Base-by-base conservation (phyloP, 2,329 filamentous ascomycete species). In the Escovopsis weberi region DNA sequence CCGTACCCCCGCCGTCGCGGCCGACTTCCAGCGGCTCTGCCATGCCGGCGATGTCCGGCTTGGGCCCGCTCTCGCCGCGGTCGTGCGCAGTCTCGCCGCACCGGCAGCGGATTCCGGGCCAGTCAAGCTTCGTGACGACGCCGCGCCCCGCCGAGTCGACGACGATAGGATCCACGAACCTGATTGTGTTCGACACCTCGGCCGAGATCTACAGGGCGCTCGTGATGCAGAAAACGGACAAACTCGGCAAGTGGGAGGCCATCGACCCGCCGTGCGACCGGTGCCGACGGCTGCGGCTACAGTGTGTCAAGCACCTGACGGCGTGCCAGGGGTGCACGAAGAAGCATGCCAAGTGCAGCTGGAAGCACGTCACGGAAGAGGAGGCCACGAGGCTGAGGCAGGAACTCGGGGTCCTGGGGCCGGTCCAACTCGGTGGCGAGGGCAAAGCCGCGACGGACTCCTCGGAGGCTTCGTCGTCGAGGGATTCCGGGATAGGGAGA, bases 271-370 rank as follows among this genome's bases (percentile, higher is more conserved):
- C 85, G 0, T 94, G 86, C 55, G 87, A 94, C 57, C 72, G 85
- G 33, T 94, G 86, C 57, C 73, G 86, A 37, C 72, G 86, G 28
- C 67, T 93, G 12, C 79, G 83, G 49, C 84, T 87, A 64, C 77
- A 85, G 45, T 94, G 86, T 48, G 67, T 88, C 39, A 93, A 93
- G 61, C 84, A 94, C 48, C 67, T 91, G 34, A 93, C 85, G 0
- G 85, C 85, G 8, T 94, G 87, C 55, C 77, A 82, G 59, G 85
- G 85, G 19, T 94, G 86, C 59, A 93, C 86, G 0, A 88, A 85
- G 58, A 93, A 93, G 58, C 86, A 94, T 57, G 85, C 85, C 18
- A 88, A 87, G 53, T 94, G 86, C 58, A 80, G 78, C 12, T 94
- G 86, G 86, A 83, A 80, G 50, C 78, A 82, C 37, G 75, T 91